phyloP scores from a whole-genome alignment of 495 filamentous ascomycete species.

The Entonaema liquescens region DNA sequence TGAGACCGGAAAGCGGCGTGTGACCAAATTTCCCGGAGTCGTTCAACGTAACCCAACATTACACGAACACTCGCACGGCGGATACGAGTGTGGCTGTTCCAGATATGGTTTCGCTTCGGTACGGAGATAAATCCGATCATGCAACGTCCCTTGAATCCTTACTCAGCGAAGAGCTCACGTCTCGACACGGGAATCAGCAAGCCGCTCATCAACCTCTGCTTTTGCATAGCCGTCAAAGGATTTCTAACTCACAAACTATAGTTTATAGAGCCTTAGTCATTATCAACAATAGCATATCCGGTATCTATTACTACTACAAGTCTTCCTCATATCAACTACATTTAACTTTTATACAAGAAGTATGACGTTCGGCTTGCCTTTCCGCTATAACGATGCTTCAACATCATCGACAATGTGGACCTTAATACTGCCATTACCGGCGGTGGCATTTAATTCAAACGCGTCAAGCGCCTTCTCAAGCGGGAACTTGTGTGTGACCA shows the following conservation, averaged over 20 bases:
- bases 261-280: constrained; percentile 4
- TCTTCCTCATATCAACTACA: constrained; percentile 4
- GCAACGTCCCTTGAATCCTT: constrained; percentile 7
- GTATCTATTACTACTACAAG: background rate
- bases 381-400: constrained; percentile 41
- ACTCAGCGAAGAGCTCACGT: constrained; percentile 8
- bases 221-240: constrained; percentile 14
- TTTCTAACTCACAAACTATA: background rate
- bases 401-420: constrained; percentile 66
- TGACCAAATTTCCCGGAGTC: constrained; percentile 17
- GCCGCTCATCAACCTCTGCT: constrained; percentile 1
- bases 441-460: constrained; percentile 60
- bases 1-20: constrained; percentile 12
- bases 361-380: background rate
- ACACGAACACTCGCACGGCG: constrained; percentile 34
- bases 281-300: background rate
- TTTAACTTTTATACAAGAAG: constrained; percentile 29
- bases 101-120: constrained; percentile 11
- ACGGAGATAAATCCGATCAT: constrained; percentile 25
- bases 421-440: constrained; percentile 63
- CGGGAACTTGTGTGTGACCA: constrained; percentile 62
- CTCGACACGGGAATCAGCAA: constrained; percentile 2
- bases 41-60: constrained; percentile 15
- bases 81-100: constrained; percentile 32
- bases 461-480: constrained; percentile 66